Evolutionary conservation across 495 filamentous ascomycete genomes (phyloP), one percentile per base, ranked within the genome.

Genomic region (Gamarada debralockiae): DNA sequence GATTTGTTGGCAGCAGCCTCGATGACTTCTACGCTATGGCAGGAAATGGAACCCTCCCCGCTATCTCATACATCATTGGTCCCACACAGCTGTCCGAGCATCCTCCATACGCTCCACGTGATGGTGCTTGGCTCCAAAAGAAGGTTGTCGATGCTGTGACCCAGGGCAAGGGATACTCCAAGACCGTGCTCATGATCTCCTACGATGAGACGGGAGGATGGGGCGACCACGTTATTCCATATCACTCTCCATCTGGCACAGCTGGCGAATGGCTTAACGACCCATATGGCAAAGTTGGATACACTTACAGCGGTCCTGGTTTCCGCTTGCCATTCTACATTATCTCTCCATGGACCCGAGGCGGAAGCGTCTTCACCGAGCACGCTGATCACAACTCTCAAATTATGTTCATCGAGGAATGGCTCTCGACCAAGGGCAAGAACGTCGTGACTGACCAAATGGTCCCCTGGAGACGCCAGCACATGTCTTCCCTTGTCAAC

Each of bases 71-170:
- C 56, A 76, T 81, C 40, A 69, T 80, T 45, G 78, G 75, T 4
- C 77, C 76, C 0, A 54, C 69, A 1, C 71, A 79, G 52, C 62
- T 80, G 22, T 76, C 73, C 0, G 77, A 80, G 59, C 78, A 81
- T 53, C 76, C 78, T 8, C 73, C 73, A 0, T 78, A 77, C 56
- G 61, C 66, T 52, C 77, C 77, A 3, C 76, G 71, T 48, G 78
- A 80, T 52, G 78, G 78, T 29, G 77, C 65, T n/a, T 80, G 77
- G 77, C 65, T 81, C 2, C 77, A 80, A 52, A 73, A 79, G 65
- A 58, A 78, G 56, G 65, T 81, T 9, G 72, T 78, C 14, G 67
- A 78, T 52, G 72, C 76, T 6, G 76, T 81, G 10, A 71, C 65
- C 38, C 69, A 59, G 39, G 74, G 75, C 31, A 70, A 72, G n/a